phyloP scores from a whole-genome alignment of 192 early-diverging fungal genomes.

The Oehlia diaphana region DNA sequence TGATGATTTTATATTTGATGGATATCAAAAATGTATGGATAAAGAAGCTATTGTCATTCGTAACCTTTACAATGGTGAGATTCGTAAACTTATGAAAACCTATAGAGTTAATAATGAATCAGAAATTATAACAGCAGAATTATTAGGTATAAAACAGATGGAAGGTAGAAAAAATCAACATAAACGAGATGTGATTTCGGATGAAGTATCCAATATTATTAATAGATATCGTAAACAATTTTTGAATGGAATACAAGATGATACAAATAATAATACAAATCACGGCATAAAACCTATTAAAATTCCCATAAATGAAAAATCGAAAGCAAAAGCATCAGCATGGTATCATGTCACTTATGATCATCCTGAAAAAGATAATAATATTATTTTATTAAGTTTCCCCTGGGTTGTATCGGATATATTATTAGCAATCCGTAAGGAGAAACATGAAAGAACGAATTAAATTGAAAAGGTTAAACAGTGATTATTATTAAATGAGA shows the following conservation, averaged over 20 bases:
- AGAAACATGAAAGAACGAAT: not conserved
- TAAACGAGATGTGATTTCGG: not conserved
- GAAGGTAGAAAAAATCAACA: slow-evolving; percentile 10
- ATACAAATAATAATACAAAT: not conserved
- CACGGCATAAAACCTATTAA: not conserved
- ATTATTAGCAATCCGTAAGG: slow-evolving; percentile 1
- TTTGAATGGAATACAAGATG: not conserved
- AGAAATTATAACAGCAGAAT: slow-evolving; percentile 2
- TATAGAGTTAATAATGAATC: slow-evolving; percentile 14
- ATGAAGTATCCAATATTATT: not conserved
- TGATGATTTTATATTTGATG: not conserved
- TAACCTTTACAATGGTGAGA: not conserved
- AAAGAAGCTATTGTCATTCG: not conserved
- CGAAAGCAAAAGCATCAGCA: slow-evolving; percentile 25
- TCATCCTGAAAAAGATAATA: not conserved
- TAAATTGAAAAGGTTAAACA: no score
- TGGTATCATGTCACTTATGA: slow-evolving; percentile 22
- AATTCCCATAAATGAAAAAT: slow-evolving; percentile 4
- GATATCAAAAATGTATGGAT: not conserved
- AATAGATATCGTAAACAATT: not conserved
- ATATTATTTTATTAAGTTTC: slow-evolving; percentile 8
- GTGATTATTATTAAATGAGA: no score
- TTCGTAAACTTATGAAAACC: slow-evolving; percentile 2
- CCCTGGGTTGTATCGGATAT: slow-evolving; percentile 20
- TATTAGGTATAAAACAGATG: not conserved